These are phyloP conservation scores for Corymbia maculata DNA, from an alignment of 345 rosid genomes.

Conservation along the genomic window DNA sequence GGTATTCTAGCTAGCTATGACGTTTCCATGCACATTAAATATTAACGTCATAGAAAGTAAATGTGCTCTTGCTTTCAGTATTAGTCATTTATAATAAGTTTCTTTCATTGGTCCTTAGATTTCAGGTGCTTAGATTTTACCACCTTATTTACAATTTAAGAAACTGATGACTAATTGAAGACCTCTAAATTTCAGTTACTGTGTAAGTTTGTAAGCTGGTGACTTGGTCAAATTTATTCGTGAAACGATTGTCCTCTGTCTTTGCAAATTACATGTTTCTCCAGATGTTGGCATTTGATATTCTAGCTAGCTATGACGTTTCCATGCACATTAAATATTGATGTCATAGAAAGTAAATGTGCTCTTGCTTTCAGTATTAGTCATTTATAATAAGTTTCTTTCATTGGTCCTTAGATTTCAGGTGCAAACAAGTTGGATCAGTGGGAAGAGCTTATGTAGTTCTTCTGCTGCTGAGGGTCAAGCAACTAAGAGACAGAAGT, in stretches of 20 bases:
- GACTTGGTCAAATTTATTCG: background rate
- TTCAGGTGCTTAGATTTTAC: too few relatives aligned
- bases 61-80: background rate
- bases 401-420: conserved; percentile 28
- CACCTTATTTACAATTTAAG: background rate
- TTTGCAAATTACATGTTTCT: background rate
- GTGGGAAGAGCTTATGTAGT: conserved; percentile 35
- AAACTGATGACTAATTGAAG: background rate
- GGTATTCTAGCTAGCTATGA: background rate
- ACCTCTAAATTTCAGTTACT: background rate
- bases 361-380: background rate
- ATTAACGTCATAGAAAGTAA: background rate
- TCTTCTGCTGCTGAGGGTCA: conserved; percentile 53
- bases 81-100: background rate
- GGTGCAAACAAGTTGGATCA: conserved; percentile 18
- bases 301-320: background rate
- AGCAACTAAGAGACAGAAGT: conserved; percentile 92
- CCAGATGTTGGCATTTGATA: background rate
- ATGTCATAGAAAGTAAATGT: background rate
- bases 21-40: background rate
- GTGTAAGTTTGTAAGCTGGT: background rate
- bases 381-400: background rate
- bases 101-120: conserved; percentile 16
- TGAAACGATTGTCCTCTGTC: background rate
- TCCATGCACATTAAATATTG: background rate